Percentiles rank a stretch among this genome's conserved stretches.
These are phyloP conservation scores for Alloteropsis semialata DNA, from an alignment of 176 grass and related monocot genomes.

Conservation along the genomic window DNA sequence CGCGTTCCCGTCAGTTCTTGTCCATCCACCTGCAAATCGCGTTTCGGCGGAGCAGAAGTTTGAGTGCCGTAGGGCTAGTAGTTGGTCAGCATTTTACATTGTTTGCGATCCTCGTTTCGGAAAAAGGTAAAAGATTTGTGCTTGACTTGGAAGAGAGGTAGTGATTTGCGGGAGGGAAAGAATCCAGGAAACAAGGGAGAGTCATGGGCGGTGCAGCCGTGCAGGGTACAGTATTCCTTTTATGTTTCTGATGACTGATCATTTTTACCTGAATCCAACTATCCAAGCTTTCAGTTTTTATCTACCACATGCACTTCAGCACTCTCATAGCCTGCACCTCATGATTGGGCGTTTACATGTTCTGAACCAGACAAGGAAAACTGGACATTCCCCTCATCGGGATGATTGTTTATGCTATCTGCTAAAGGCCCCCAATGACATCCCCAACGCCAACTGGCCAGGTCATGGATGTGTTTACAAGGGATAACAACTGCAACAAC, in stretches of 20 bases:
- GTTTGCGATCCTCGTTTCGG: background rate
- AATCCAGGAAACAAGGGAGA: background rate
- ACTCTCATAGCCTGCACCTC: background rate
- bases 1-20: background rate
- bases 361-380: background rate
- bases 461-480: background rate
- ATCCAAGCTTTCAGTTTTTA: background rate
- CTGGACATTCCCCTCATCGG: background rate
- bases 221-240: background rate
- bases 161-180: conserved; percentile 8
- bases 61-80: background rate
- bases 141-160: background rate
- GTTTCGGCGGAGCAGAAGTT: background rate
- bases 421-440: background rate
- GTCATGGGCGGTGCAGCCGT: background rate
- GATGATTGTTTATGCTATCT: background rate
- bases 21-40: background rate
- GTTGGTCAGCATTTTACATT: background rate
- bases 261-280: background rate
- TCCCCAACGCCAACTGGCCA: background rate
- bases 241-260: background rate
- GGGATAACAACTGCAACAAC: too few species aligned
- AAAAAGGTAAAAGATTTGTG: background rate
- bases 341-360: background rate
- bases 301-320: background rate